Base-by-base conservation (phyloP, 805 yeast species). In the Kodamaea restingae region DNA sequence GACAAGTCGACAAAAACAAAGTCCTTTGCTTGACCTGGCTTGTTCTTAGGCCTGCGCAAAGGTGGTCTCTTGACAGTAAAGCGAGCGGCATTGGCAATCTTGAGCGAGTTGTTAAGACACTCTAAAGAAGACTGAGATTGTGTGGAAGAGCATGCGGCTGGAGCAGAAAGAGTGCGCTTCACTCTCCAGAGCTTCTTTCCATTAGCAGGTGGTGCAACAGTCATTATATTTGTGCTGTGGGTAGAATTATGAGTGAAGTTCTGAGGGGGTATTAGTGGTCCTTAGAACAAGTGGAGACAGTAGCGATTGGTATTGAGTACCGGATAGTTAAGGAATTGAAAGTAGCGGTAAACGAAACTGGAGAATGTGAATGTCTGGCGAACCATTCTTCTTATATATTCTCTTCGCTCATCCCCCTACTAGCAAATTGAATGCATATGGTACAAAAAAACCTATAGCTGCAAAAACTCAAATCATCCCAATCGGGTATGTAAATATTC, bases 181-280 rank as follows among this genome's bases (percentile, higher is more conserved):
- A 67, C 70, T 55, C 73, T 63, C 73, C 73, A 68, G 45, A 67
- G 54, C 43, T 67, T 68, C 40, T 60, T 67, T 28, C 73, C 73
- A 48, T 67, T 67, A 42, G 71, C 69, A 34, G 73, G 72, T 38
- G 72, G 72, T 45, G 55, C 31, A 15, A 28, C 31, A 14, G 31
- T 28, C 31, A 28, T 25, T 25, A 11, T 42, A 36, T 38, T 40
- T 18, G 9, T n/a, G n/a, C n/a, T n/a, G n/a, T n/a, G n/a, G n/a
- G n/a, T n/a, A n/a, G n/a, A n/a, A n/a, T n/a, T n/a, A n/a, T n/a
- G n/a, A n/a, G n/a, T n/a, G n/a, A n/a, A n/a, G n/a, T n/a, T n/a
- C n/a, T n/a, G n/a, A n/a, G n/a, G n/a, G n/a, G n/a, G n/a, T n/a
- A n/a, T n/a, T n/a, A n/a, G n/a, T n/a, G n/a, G n/a, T n/a, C n/a